Base-by-base conservation (phyloP, 148 eudicot species). In the Salicornia ramosissima region DNA sequence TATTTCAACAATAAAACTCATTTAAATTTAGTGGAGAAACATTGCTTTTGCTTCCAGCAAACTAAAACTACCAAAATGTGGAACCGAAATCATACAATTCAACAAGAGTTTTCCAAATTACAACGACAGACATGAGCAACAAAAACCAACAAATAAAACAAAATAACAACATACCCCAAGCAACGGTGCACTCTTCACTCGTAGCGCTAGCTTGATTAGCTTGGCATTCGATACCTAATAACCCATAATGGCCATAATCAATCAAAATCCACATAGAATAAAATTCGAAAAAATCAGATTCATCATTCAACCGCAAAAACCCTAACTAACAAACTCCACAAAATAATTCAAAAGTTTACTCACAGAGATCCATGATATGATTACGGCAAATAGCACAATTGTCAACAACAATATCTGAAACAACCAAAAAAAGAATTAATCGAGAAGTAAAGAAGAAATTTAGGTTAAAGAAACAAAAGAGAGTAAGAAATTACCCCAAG, bases 121-220 rank as follows among this genome's bases (percentile, higher is more conserved):
- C 29, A 62, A 62, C 3, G 13, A 6, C 14, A 14, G n/a, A n/a
- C n/a, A n/a, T 34, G 9, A 45, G 13, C 15, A 2, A 28, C 18
- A 40, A 42, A 56, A 58, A 26, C 1, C 30, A 29, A n/a, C 15
- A 34, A 46, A 34, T 10, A 25, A 65, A n/a, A 39, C 24, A 4
- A 30, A 16, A 3, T 1, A 73, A 62, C 46, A 22, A 26, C 90
- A 70, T 86, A 91, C 97, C 96, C 97, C 97, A 91, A 77, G 97
- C 97, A 68, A 89, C 97, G 40, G 96, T 91, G 74, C 96, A 91
- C 72, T 89, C 97, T 80, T 91, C 90, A 65, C 97, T 91, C 0
- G 96, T 91, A 11, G 96, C 96, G 60, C 97, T 87, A 34, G 96
- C 96, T 76, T 91, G 97, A 79, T 91, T 91, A 64, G 97, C 97